Conservation (phyloP, 1,284 basidiomycete genomes). For the Naganishia albida region DNA sequence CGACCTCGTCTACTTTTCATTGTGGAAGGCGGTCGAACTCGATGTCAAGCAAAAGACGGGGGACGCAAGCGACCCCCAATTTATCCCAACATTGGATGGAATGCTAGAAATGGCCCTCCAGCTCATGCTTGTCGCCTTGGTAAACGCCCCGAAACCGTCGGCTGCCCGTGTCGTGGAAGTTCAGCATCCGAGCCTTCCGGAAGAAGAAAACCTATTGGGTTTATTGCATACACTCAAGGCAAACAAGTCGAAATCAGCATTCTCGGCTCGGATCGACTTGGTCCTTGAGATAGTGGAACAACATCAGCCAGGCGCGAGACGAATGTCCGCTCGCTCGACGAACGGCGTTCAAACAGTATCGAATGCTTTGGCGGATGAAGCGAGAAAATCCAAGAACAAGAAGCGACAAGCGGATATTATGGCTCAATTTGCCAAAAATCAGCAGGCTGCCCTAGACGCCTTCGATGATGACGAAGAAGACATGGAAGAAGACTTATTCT, state of each 20-base stretch:
- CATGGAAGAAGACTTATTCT: constrained; percentile 60
- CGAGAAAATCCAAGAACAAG: constrained; percentile 36
- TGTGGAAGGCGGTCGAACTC: constrained; percentile 34
- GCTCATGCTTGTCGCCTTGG: constrained; percentile 78
- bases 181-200: constrained; percentile 57
- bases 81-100: constrained; percentile 42
- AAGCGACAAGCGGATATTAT: constrained; percentile 85
- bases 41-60: constrained; percentile 6
- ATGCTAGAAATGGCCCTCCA: constrained; percentile 87
- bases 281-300: constrained; percentile 68
- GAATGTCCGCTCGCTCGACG: constrained; percentile 33
- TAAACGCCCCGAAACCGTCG: constrained; percentile 67
- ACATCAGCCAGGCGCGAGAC: constrained; percentile 41
- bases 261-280: constrained; percentile 71
- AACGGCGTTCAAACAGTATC: constrained; percentile 13
- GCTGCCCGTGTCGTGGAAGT: constrained; percentile 55
- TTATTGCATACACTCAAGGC: constrained; percentile 74
- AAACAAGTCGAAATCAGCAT: constrained; percentile 69
- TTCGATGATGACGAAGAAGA: constrained; percentile 65
- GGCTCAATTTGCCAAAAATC: constrained; percentile 88
- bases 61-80: constrained; percentile 17
- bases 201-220: constrained; percentile 60
- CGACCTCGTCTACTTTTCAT: constrained; percentile 43
- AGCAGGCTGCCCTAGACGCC: constrained; percentile 67
- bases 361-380: constrained; percentile 30